Percentiles rank a stretch among this genome's conserved stretches.
Conservation (phyloP, 495 filamentous ascomycete genomes). For the Hyaloscypha bicolor region DNA sequence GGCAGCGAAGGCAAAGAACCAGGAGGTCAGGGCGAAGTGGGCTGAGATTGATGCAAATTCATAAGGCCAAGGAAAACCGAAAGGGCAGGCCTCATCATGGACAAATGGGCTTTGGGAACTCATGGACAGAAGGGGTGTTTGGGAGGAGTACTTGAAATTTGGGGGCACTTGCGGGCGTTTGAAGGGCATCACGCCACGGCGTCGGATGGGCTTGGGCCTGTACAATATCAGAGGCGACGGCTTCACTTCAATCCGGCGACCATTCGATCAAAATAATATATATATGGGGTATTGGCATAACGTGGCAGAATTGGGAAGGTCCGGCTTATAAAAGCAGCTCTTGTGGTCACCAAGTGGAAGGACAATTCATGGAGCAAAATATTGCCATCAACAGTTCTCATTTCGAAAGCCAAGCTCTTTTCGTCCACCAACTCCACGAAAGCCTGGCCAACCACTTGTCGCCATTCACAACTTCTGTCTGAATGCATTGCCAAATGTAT, state of each 20-base stretch:
- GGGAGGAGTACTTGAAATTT: background rate
- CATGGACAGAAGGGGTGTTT: background rate
- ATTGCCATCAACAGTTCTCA: background rate
- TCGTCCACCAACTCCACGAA: background rate
- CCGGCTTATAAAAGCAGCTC: background rate
- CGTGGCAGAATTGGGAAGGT: background rate
- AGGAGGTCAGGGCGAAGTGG: constrained; percentile 73
- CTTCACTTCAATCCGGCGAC: constrained; percentile 10
- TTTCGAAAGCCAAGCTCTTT: background rate
- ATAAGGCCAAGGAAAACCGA: constrained; percentile 32
- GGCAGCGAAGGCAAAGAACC: constrained; percentile 65
- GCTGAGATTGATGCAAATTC: constrained; percentile 79
- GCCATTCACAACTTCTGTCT: constrained; percentile 19
- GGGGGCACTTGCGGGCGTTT: constrained; percentile 17
- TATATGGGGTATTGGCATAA: background rate
- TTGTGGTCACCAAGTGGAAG: background rate
- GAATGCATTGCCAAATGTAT: constrained; percentile 61
- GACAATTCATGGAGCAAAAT: background rate
- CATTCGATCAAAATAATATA: background rate
- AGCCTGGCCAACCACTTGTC: background rate
- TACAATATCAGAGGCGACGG: constrained; percentile 16
- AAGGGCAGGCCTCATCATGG: background rate
- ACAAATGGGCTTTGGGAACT: background rate
- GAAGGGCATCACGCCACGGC: background rate
- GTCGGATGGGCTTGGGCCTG: constrained; percentile 6